Conservation (phyloP, 768 basidiomycete genomes). For the Arthromyces matolae region DNA sequence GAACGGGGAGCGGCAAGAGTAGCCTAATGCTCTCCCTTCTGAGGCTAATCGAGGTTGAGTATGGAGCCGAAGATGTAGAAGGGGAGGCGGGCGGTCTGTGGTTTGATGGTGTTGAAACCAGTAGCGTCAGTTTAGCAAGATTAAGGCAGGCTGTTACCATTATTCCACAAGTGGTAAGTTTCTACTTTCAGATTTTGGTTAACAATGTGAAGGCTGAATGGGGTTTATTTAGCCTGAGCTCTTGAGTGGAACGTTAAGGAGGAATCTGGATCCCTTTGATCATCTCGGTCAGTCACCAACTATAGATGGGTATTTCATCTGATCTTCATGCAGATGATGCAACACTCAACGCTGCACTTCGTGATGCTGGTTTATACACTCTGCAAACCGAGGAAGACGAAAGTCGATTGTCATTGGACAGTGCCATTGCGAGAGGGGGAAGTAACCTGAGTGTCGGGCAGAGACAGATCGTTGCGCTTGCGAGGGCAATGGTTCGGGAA, state of each 20-base stretch:
- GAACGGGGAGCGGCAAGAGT: constrained; percentile 30
- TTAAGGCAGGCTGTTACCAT: constrained; percentile 54
- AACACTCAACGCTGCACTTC: constrained; percentile 32
- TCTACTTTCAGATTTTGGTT: neutral
- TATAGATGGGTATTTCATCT: neutral
- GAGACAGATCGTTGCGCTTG: constrained; percentile 63
- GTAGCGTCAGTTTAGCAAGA: constrained; percentile 46
- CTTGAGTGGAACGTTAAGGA: constrained; percentile 55
- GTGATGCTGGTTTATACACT: constrained; percentile 38
- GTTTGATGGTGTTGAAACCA: constrained; percentile 49
- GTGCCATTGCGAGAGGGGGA: constrained; percentile 46
- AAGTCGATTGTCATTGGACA: constrained; percentile 45
- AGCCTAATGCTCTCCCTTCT: constrained; percentile 52
- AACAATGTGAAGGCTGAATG: neutral
- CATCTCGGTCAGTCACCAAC: constrained; percentile 36
- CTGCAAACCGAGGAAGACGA: constrained; percentile 39
- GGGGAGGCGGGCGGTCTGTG: constrained; percentile 51
- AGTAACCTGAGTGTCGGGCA: constrained; percentile 77
- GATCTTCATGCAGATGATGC: constrained; percentile 31
- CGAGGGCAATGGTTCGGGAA: constrained; percentile 55
- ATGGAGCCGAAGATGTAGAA: constrained; percentile 41
- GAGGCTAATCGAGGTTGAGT: no score
- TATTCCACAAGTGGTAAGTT: constrained; percentile 44
- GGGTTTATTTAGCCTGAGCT: constrained; percentile 36
- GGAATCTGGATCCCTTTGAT: constrained; percentile 63